These are phyloP conservation scores for Cymodocea nodosa DNA, from an alignment of 116 monocot genomes.

Conservation along the genomic window DNA sequence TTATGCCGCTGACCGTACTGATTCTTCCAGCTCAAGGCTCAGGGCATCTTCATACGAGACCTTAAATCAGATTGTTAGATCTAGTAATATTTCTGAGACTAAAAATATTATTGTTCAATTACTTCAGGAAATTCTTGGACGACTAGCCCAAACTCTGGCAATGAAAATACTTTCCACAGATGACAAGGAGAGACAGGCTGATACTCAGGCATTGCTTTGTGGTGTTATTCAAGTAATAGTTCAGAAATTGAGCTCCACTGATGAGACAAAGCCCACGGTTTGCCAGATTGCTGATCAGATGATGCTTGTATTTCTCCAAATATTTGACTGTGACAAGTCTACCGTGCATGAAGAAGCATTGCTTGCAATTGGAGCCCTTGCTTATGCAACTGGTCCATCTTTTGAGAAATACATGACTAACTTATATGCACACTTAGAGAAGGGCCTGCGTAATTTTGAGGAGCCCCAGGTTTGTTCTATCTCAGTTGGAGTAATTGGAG, in stretches of 20 bases:
- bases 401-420: slow-evolving; percentile 71
- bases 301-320: slow-evolving; percentile 57
- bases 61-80: slow-evolving; percentile 61
- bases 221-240: slow-evolving; percentile 80
- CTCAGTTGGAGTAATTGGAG: slow-evolving; percentile 73
- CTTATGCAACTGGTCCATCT: slow-evolving; percentile 53
- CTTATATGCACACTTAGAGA: slow-evolving; percentile 59
- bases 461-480: slow-evolving; percentile 78
- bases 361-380: slow-evolving; percentile 78
- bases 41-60: slow-evolving; percentile 59
- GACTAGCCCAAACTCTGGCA: slow-evolving; percentile 37
- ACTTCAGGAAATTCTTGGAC: slow-evolving; percentile 42
- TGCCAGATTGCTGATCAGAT: slow-evolving; percentile 57
- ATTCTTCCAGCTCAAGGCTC: slow-evolving; percentile 40
- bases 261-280: slow-evolving; percentile 40
- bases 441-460: slow-evolving; percentile 68
- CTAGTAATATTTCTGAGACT: slow-evolving; percentile 50
- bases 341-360: slow-evolving; percentile 82
- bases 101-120: slow-evolving; percentile 43
- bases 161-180: slow-evolving; percentile 43
- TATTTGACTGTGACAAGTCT: slow-evolving; percentile 65
- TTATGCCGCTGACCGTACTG: slow-evolving; percentile 45
- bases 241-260: slow-evolving; percentile 47
- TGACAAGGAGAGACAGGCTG: slow-evolving; percentile 74
- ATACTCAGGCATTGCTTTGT: slow-evolving; percentile 62